Conservation (phyloP, 495 filamentous ascomycete species). For the Pseudevernia furfuracea region DNA sequence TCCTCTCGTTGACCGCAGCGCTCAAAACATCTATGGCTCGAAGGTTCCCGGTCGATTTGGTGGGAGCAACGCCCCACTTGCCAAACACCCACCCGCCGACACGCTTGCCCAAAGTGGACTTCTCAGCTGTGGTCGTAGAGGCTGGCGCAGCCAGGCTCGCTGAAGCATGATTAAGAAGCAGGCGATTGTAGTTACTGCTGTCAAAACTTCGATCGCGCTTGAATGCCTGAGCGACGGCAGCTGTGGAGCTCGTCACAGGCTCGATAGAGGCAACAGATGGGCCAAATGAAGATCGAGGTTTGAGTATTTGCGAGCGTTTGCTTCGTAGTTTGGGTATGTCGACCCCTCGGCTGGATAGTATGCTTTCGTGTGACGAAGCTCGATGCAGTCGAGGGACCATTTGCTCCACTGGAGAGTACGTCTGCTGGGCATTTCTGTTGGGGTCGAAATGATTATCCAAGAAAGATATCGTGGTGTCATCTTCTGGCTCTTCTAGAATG, state of each 20-base stretch:
- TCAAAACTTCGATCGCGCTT: conserved; percentile 17
- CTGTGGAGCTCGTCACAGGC: conserved; percentile 40
- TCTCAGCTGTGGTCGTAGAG: conserved; percentile 22
- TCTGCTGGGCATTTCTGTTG: conserved; percentile 25
- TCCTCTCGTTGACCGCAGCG: conserved; percentile 7
- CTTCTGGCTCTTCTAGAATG: conserved; percentile 26
- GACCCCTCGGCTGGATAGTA: conserved; percentile 45
- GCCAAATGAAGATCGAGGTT: conserved; percentile 32
- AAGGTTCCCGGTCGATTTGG: conserved; percentile 25
- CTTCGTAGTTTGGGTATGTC: conserved; percentile 38
- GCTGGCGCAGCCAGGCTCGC: conserved; percentile 6
- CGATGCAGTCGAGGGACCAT: conserved; percentile 33
- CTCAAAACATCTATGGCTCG: conserved; percentile 17
- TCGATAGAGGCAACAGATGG: conserved; percentile 33
- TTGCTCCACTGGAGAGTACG: conserved; percentile 20
- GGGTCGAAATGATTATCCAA: conserved; percentile 25
- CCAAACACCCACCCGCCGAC: conserved; percentile 51
- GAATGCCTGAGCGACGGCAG: conserved; percentile 24
- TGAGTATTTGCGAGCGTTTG: conserved; percentile 18
- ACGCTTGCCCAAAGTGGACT: conserved; percentile 37
- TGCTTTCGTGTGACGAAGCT: conserved; percentile 44
- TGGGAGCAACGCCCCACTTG: conserved; percentile 44
- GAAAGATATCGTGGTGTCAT: conserved; percentile 8
- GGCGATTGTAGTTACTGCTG: conserved; percentile 25
- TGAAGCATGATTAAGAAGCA: conserved; percentile 13